These are phyloP conservation scores for Arachis stenosperma DNA, from an alignment of 306 rosid species.

Conservation along the genomic window DNA sequence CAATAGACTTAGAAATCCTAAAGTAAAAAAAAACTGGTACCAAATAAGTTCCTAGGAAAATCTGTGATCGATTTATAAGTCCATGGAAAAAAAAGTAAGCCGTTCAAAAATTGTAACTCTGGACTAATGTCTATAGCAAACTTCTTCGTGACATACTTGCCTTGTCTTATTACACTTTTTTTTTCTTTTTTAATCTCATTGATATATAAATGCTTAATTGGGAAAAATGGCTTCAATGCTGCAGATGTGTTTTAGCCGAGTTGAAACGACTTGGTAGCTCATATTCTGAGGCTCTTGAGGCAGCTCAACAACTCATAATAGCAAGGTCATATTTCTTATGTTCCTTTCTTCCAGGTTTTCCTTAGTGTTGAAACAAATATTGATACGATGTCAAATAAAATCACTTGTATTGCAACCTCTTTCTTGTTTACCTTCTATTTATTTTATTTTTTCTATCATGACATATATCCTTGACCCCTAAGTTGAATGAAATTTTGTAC, in stretches of 20 bases:
- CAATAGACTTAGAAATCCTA: too few species aligned
- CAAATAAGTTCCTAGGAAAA: too few species aligned
- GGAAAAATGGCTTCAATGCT: not conserved
- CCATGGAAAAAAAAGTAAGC: too few species aligned
- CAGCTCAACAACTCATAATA: conserved; percentile 55
- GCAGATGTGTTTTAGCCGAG: conserved; percentile 72
- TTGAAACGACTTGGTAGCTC: conserved; percentile 67
- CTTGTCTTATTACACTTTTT: too few species aligned
- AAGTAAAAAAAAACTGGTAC: too few species aligned
- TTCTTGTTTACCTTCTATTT: not conserved
- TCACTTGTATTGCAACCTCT: not conserved
- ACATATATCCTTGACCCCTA: not conserved
- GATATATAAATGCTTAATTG: not conserved
- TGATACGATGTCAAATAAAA: not conserved
- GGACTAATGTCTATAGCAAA: too few species aligned
- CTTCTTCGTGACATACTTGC: too few species aligned
- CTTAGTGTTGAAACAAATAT: not conserved
- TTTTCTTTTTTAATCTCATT: not conserved
- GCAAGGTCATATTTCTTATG: conserved; percentile 55
- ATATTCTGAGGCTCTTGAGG: conserved; percentile 59
- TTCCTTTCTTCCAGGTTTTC: not conserved
- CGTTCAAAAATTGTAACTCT: too few species aligned
- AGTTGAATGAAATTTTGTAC: not conserved
- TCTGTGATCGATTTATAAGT: too few species aligned
- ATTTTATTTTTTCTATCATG: not conserved